Conservation (phyloP, 257 asterid species). For the Capsicum chinense region DNA sequence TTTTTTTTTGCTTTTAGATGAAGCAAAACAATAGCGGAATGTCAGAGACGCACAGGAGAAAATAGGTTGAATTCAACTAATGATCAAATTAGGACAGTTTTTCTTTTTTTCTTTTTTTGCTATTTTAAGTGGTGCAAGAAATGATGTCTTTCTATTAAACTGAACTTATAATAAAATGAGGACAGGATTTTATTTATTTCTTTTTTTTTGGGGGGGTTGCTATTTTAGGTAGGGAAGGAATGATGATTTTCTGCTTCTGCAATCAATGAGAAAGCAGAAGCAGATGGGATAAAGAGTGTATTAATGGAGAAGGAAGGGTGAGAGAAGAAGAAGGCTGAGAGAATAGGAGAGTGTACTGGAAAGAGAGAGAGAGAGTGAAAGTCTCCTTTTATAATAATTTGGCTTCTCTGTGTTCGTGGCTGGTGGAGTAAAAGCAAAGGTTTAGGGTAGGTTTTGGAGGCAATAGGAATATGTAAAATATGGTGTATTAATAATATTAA, state of each 20-base stretch:
- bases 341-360: not conserved
- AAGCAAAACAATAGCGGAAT: slow-evolving; percentile 21
- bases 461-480: too few relatives aligned
- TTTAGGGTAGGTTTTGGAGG: too few relatives aligned
- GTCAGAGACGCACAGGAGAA: not conserved
- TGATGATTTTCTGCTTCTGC: slow-evolving; percentile 13
- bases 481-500: too few relatives aligned
- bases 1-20: not conserved
- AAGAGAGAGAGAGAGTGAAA: not conserved
- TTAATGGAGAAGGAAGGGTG: not conserved
- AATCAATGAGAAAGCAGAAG: slow-evolving; percentile 27
- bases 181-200: too few relatives aligned
- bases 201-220: too few relatives aligned
- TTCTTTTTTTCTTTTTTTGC: too few relatives aligned
- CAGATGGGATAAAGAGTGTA: not conserved
- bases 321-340: slow-evolving; percentile 18
- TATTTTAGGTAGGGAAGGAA: not conserved
- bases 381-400: slow-evolving; percentile 9
- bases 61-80: not conserved
- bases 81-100: not conserved
- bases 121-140: not conserved
- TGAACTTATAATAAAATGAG: slow-evolving; percentile 1
- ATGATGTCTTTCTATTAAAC: not conserved
- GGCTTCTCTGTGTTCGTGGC: not conserved
- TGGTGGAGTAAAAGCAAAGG: not conserved